phyloP scores from a whole-genome alignment of 2,329 filamentous ascomycete genomes.

The Thermothelomyces thermophilus region DNA sequence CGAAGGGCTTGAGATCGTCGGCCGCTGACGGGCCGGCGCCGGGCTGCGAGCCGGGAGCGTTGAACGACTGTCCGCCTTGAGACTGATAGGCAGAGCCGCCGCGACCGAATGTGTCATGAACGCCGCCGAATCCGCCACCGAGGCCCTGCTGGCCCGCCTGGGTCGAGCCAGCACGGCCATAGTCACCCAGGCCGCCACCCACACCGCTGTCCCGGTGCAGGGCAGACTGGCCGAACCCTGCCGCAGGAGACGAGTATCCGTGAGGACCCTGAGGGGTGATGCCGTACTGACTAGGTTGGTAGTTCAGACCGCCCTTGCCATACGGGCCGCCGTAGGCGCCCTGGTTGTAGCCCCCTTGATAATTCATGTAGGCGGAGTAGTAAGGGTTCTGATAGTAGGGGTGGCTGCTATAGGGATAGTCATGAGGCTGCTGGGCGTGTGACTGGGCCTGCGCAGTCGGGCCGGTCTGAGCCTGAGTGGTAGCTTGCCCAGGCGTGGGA shows the following conservation, averaged over 20 bases:
- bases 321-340: conserved; percentile 48
- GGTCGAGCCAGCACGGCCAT: conserved; percentile 43
- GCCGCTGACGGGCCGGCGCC: conserved; percentile 35
- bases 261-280: conserved; percentile 52
- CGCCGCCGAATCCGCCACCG: conserved; percentile 45
- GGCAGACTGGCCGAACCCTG: conserved; percentile 47
- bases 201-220: conserved; percentile 46
- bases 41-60: conserved; percentile 42
- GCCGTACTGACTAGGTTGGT: conserved; percentile 49
- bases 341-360: conserved; percentile 46
- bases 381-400: conserved; percentile 58
- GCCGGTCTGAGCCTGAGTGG: conserved; percentile 39
- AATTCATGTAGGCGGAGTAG: conserved; percentile 53
- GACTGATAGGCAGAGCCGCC: conserved; percentile 48
- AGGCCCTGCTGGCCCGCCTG: conserved; percentile 47
- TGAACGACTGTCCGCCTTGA: conserved; percentile 48
- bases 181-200: conserved; percentile 47
- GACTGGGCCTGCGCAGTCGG: conserved; percentile 32
- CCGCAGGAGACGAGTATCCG: conserved; percentile 50
- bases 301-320: conserved; percentile 47
- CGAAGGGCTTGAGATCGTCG: conserved; percentile 55
- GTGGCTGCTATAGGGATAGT: conserved; percentile 48
- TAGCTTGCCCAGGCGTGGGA: conserved; percentile 78
- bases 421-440: conserved; percentile 35
- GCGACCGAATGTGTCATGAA: conserved; percentile 51